Evolutionary conservation across 225 moss, liverwort and hornwort species (phyloP).

Genomic region (Antitrichia curtipendula): DNA sequence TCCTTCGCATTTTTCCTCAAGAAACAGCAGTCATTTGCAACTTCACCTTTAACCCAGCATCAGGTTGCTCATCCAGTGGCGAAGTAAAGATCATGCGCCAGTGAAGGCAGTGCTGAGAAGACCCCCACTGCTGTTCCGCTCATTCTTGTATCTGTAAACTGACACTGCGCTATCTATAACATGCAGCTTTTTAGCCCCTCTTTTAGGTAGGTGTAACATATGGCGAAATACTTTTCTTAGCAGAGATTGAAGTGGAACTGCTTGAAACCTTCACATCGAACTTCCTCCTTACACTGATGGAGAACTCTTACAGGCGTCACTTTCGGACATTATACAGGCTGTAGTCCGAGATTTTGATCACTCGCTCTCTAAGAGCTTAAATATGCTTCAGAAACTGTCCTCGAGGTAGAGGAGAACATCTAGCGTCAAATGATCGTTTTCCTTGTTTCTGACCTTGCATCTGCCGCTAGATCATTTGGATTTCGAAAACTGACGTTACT

Average conservation of each 20-base stretch:
- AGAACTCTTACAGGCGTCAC: background rate
- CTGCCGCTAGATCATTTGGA: background rate
- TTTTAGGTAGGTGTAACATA: slow-evolving; percentile 23
- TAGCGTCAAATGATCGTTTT: background rate
- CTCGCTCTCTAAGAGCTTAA: background rate
- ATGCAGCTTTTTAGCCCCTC: background rate
- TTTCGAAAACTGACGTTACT: background rate
- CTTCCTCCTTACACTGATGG: background rate
- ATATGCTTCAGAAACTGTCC: background rate
- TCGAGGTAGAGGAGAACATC: background rate
- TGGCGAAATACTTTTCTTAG: background rate
- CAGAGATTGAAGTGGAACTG: background rate
- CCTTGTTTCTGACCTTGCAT: background rate
- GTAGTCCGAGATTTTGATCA: slow-evolving; percentile 1
- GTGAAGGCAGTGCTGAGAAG: background rate
- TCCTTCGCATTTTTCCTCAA: slow-evolving; percentile 83
- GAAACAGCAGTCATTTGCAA: slow-evolving; percentile 76
- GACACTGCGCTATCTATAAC: background rate
- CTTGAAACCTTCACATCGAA: background rate
- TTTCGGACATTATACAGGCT: background rate
- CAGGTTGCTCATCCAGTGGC: slow-evolving; percentile 77
- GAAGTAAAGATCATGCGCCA: slow-evolving; percentile 21
- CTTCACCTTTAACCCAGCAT: slow-evolving; percentile 61
- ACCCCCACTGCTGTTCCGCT: background rate
- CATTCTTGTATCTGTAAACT: slow-evolving; percentile 12